Evolutionary conservation across 768 basidiomycete genomes (phyloP), one percentile per base, ranked within the genome.

Genomic region (Tulasnella sp.): DNA sequence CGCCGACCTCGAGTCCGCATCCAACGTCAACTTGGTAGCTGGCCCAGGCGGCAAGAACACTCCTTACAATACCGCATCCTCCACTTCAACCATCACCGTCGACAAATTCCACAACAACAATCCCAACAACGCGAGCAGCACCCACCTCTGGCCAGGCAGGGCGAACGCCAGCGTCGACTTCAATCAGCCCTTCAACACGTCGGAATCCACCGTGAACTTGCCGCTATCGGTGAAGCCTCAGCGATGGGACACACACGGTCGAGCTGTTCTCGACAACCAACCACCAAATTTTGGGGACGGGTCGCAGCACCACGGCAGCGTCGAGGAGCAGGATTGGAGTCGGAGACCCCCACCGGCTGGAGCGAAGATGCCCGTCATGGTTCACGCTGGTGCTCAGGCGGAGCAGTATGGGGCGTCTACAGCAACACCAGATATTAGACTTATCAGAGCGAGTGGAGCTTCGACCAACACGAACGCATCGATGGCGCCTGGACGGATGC

Each of bases 191-290:
- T 78, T 78, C 58, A 68, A 78, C 58, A 40, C 42, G 2, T 42
- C 42, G 14, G 75, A 52, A 27, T 78, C 77, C 68, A 27, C 36
- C 8, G 77, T 78, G 19, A 68, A 78, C 39, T 40, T 80, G 27
- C 79, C 79, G 24, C 42, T 78, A 5, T 27, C 40, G 52, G 77
- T 80, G 44, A 39, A 78, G 44, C 75, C 77, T 7, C 79, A 80
- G 40, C 79, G 79, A 40, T 80, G 77, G 77, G 79, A 80, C 36
- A 48, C 24, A 16, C 14, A 71, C 24, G 79, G 77, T 12, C 76
- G 74, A 3, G 78, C 78, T 1, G 58, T 79, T 1, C 12, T 78
- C 6, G 77, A 78, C 40, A 44, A 78, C 39, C 75, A 76, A 31
- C 24, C 44, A 31, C 24, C 44, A 10, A 21, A 76, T 18, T 52